Conservation (phyloP, 2,329 filamentous ascomycete species). For the Cladophialophora yegresii region DNA sequence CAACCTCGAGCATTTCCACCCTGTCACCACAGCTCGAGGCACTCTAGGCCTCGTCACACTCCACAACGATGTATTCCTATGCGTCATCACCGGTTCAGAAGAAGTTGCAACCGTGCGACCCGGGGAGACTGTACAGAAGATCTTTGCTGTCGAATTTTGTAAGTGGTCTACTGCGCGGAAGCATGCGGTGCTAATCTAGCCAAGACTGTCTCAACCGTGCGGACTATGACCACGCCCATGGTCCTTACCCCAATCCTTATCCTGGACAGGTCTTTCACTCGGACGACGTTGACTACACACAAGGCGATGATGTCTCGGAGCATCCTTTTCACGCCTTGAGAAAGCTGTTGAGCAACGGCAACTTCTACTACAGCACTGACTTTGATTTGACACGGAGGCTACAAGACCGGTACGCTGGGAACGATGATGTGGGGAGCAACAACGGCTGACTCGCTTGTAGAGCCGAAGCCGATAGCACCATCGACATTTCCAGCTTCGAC, state of each 20-base stretch:
- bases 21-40: constrained; percentile 76
- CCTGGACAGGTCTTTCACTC: constrained; percentile 56
- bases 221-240: constrained; percentile 76
- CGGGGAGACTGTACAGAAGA: constrained; percentile 85
- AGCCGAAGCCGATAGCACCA: constrained; percentile 71
- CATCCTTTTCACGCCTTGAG: constrained; percentile 89
- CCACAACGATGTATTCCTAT: constrained; percentile 82
- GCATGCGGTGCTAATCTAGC: constrained; percentile 23
- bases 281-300: constrained; percentile 59
- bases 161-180: constrained; percentile 17
- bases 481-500: constrained; percentile 91
- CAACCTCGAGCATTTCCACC: constrained; percentile 74
- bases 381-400: constrained; percentile 93
- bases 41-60: constrained; percentile 86
- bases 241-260: constrained; percentile 57
- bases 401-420: constrained; percentile 70
- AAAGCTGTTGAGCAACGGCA: constrained; percentile 88
- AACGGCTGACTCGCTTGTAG: constrained; percentile 47
- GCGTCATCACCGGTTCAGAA: constrained; percentile 77
- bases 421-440: constrained; percentile 19
- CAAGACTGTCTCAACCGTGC: constrained; percentile 81
- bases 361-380: constrained; percentile 98
- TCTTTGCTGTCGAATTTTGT: constrained; percentile 81
- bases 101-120: constrained; percentile 80
- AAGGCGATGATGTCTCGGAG: constrained; percentile 71